Base-by-base conservation (phyloP, 345 rosid species). In the Xanthoceras sorbifolium region DNA sequence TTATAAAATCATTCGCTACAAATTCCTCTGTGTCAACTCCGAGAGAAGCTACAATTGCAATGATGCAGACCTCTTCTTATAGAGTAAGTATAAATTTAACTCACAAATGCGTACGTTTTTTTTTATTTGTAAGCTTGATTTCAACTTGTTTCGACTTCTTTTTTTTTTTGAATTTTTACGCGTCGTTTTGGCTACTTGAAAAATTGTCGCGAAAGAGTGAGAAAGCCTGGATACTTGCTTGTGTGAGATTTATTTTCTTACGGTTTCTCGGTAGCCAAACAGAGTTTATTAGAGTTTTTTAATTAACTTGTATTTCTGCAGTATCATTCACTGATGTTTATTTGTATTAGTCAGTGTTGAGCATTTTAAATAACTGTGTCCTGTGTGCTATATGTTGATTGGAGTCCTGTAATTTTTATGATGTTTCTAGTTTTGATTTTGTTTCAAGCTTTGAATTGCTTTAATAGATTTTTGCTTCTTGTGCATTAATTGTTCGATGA, bases 61-160 rank as follows among this genome's bases (percentile, higher is more conserved):
- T 88, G 84, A 83, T 87, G 74, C 97, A 92, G 14, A 77, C 90
- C 20, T 90, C 97, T 78, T 84, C 97, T 76, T 90, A 79, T 73
- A 79, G 77, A 82, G 98, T 92, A 82, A 44, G 80, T 72, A 10
- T 26, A 34, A 17, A 20, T 54, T 20, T 9, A 70, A 26, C 29
- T 7, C 68, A 6, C 29, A 0, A 40, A n/a, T 64, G 22, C 59
- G 38, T 68, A 5, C 28, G 29, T 9, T 40, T 40, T 31, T 15
- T n/a, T 54, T 0, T n/a, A n/a, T n/a, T n/a, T n/a, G n/a, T n/a
- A n/a, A 38, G 62, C 25, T 15, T 20, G 40, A 29, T 3, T 46
- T 38, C 63, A 17, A 15, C 20, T 68, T 42, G 4, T 42, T 46
- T 57, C 42, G 57, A 50, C 26, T 18, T 15, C 22, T 14, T 22